Evolutionary conservation across 352 stramenopile genomes (phyloP).

Genomic region (Pythium biforme): DNA sequence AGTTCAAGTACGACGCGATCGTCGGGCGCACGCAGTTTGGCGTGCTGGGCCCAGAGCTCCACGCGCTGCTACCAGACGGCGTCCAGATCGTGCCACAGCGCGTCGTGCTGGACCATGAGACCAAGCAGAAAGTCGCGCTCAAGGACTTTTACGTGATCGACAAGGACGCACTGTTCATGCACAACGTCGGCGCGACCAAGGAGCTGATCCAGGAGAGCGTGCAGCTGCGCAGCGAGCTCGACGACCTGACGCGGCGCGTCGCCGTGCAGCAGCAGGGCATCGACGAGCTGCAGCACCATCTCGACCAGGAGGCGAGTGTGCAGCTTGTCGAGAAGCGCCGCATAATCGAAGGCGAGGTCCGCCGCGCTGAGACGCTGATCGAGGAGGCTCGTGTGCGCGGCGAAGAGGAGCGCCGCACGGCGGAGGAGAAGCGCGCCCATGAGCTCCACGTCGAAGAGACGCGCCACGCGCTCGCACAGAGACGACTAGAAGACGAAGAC

Average conservation of each 20-base stretch:
- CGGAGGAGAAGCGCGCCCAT: slow-evolving; percentile 35
- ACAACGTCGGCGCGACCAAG: slow-evolving; percentile 88
- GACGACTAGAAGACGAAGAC: slow-evolving; percentile 49
- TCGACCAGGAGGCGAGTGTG: slow-evolving; percentile 62
- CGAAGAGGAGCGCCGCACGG: slow-evolving; percentile 54
- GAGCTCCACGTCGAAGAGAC: slow-evolving; percentile 50
- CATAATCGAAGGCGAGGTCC: slow-evolving; percentile 48
- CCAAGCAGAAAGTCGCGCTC: slow-evolving; percentile 59
- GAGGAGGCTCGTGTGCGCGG: slow-evolving; percentile 40
- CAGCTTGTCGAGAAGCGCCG: slow-evolving; percentile 62
- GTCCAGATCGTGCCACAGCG: slow-evolving; percentile 67
- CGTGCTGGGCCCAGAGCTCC: slow-evolving; percentile 58
- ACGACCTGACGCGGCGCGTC: slow-evolving; percentile 28
- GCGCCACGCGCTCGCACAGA: slow-evolving; percentile 47
- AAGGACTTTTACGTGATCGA: slow-evolving; percentile 87
- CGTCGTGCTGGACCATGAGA: slow-evolving; percentile 47
- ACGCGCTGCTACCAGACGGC: slow-evolving; percentile 59
- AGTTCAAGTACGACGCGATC: slow-evolving; percentile 83
- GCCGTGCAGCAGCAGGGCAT: slow-evolving; percentile 36
- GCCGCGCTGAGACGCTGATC: slow-evolving; percentile 35
- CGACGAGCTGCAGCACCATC: slow-evolving; percentile 41
- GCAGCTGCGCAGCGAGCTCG: slow-evolving; percentile 34
- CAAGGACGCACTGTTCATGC: slow-evolving; percentile 90
- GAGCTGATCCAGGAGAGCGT: slow-evolving; percentile 57
- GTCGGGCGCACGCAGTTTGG: slow-evolving; percentile 67